Evolutionary conservation across 2,329 filamentous ascomycete species (phyloP), one percentile per base, ranked within the genome.

Genomic region (Tolypocladium nubicola): DNA sequence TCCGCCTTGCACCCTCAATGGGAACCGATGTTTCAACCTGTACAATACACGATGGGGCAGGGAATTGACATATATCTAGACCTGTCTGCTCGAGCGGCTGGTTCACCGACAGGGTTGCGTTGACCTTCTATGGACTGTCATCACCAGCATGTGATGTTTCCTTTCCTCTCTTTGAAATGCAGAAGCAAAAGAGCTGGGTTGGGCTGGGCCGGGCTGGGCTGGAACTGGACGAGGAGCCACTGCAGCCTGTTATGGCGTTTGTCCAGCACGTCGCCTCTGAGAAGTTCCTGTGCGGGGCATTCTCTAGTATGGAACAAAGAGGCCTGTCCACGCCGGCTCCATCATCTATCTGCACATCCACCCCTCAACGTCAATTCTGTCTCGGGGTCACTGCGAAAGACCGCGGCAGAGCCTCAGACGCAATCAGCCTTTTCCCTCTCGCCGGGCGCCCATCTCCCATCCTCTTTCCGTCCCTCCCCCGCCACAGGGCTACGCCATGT

Each of bases 401-500:
- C 47, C 47, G 47, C 19, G 30, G 47, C 47, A 50, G 16, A 50
- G 19, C 47, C 30, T 19, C 47, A n/a, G 16, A 35, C 16, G 26
- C 19, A n/a, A 16, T 13, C 47, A 35, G n/a, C 47, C 9, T 13
- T 19, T 50, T 16, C 19, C 2, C 19, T 35, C 16, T 35, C 30
- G 26, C 30, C 7, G 9, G 13, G 14, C 19, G 9, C 10, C 30
- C 16, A 13, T 35, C 40, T 41, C 37, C 47, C 37, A 56, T 56
- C 45, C 41, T 41, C 21, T 37, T 26, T 35, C 13, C 33, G 21
- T 39, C 53, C 37, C 39, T 38, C 19, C 40, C 41, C 53, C 53
- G 33, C 53, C n/a, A 30, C 35, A 65, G 60, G 61, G 60, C 65
- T 67, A 64, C 62, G 61, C 61, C 64, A 84, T 83, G 81, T 71